Conservation (phyloP, 208 protist genomes). For the Angomonas deanei region DNA sequence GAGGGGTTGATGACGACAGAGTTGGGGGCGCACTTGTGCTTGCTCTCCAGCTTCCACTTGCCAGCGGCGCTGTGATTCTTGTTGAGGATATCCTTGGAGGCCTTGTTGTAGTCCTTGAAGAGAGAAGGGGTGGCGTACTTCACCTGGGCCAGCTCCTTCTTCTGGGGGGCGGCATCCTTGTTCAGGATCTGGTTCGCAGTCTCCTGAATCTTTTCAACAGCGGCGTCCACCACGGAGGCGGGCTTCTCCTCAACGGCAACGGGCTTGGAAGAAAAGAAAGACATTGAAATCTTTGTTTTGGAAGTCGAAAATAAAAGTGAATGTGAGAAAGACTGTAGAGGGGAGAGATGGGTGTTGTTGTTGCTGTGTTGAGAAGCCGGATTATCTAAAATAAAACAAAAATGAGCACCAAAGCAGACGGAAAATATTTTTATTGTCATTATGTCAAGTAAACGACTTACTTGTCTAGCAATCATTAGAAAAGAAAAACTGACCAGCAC, state of each 20-base stretch:
- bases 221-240: background rate
- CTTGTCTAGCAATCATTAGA: too few species aligned
- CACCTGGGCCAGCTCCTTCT: background rate
- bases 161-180: background rate
- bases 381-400: background rate
- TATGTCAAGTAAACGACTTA: too few species aligned
- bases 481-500: too few species aligned
- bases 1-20: conserved; percentile 58
- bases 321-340: too few species aligned
- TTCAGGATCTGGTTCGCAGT: background rate
- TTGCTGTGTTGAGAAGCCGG: background rate
- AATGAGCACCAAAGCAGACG: too few species aligned
- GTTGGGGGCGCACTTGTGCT: conserved; percentile 63
- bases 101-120: conserved; percentile 85
- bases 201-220: too few species aligned
- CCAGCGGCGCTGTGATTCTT: conserved; percentile 50
- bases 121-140: conserved; percentile 18
- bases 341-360: background rate
- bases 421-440: too few species aligned
- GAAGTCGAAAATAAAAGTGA: background rate
- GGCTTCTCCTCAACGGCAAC: background rate
- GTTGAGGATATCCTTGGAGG: conserved; percentile 64
- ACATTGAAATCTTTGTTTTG: background rate
- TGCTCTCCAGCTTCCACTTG: conserved; percentile 72
- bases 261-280: background rate